Base-by-base conservation (phyloP, 352 stramenopile species). In the Thalassiosira mediterranea region DNA sequence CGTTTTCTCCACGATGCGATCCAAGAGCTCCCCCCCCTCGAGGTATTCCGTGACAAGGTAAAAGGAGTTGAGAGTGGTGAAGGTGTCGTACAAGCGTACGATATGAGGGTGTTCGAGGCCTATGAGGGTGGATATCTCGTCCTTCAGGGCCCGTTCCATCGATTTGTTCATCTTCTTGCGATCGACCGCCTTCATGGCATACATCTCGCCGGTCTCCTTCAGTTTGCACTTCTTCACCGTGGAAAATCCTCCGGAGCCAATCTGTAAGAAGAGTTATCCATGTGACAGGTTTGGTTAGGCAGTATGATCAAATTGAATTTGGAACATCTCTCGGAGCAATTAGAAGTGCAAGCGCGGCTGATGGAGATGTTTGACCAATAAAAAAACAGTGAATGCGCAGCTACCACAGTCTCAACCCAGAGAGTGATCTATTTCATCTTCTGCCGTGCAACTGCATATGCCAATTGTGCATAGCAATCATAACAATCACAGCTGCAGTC, bases 11-110 rank as follows among this genome's bases (percentile, higher is more conserved):
- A 97, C 95, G 25, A 99, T 96, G 34, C 95, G 89, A 75, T 98
- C 95, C 81, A 99, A 98, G 2, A 99, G 82, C 79, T 99, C 96
- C 37, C 95, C 95, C 46, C 97, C 97, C 32, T 93, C 93, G 89
- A 98, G 97, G 54, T 97, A 95, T 84, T 99, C 96, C 32, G 97
- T 98, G 1, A 99, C 95, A 51, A 99, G 88, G 83, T 98, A 99
- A 84, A 97, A 99, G 69, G 96, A 29, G 7, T 69, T 60, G 4
- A 66, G 74, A 28, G 60, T 81, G 52, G 93, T 88, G 62, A 91
- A 92, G 66, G 93, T 93, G 58, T 93, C 89, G 67, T 91, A 75
- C 0, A 94, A 64, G 13, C 78, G 83, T n/a, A 92, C 74, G 68
- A 94, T 90, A 62, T 94, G 80, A 11, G 72, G 74, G 65, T 94